These are phyloP conservation scores for Hirsutella rhossiliensis DNA, from an alignment of 2,329 filamentous ascomycete genomes.

Conservation along the genomic window DNA sequence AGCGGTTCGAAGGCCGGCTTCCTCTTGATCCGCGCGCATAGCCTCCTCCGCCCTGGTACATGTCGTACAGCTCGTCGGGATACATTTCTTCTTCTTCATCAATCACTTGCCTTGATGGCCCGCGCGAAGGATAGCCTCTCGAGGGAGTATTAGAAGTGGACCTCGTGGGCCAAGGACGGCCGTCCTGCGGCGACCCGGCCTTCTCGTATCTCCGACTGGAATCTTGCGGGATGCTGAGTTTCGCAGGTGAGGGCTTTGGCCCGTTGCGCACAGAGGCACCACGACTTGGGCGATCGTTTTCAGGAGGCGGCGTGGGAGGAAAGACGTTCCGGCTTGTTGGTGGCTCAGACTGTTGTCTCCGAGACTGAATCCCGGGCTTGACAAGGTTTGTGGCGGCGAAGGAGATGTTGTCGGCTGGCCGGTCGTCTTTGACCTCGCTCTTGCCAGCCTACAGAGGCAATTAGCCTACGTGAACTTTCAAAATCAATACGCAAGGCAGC, in stretches of 20 bases:
- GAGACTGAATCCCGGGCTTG: slow-evolving; percentile 68
- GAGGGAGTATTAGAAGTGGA: slow-evolving; percentile 33
- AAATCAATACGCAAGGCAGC: slow-evolving; percentile 10
- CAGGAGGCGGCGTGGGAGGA: slow-evolving; percentile 95
- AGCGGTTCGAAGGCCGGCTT: slow-evolving; percentile 14
- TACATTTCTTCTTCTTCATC: slow-evolving; percentile 53
- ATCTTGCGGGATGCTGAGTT: slow-evolving; percentile 48
- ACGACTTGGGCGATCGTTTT: slow-evolving; percentile 59
- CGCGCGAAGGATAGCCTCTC: slow-evolving; percentile 27
- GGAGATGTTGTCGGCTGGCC: slow-evolving; percentile 73
- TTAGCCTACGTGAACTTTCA: slow-evolving; percentile 7
- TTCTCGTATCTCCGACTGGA: slow-evolving; percentile 44
- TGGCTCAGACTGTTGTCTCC: slow-evolving; percentile 76
- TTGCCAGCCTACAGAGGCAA: slow-evolving; percentile 31
- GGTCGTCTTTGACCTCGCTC: slow-evolving; percentile 57
- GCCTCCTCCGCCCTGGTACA: slow-evolving; percentile 35
- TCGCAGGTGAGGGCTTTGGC: slow-evolving; percentile 47
- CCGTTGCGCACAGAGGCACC: slow-evolving; percentile 51
- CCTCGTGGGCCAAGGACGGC: slow-evolving; percentile 23
- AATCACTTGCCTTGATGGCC: slow-evolving; percentile 21
- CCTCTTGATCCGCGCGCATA: slow-evolving; percentile 23
- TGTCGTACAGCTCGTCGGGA: slow-evolving; percentile 58
- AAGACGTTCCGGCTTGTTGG: slow-evolving; percentile 71
- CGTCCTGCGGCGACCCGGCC: slow-evolving; percentile 32
- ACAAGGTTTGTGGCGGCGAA: slow-evolving; percentile 90